These are phyloP conservation scores for Crithidia brevicula DNA, from an alignment of 208 protist species.

Conservation along the genomic window DNA sequence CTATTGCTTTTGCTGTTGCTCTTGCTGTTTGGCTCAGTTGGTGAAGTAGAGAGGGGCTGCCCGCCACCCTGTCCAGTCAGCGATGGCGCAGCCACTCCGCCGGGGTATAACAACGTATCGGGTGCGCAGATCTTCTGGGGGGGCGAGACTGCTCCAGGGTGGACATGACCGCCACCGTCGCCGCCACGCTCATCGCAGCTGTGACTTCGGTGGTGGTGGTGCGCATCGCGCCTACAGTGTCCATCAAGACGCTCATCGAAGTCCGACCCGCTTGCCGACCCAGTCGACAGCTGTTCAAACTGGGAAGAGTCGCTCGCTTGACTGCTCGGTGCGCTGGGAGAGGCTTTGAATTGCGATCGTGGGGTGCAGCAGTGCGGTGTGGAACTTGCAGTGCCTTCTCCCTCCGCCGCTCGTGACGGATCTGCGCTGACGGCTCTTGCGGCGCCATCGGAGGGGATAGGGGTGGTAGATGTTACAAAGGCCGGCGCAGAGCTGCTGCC, in stretches of 20 bases:
- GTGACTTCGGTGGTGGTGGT: too few species aligned
- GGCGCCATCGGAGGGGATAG: not conserved
- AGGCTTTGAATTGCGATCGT: not conserved
- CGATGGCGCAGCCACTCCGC: not conserved
- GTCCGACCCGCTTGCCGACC: not conserved
- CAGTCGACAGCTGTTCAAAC: not conserved
- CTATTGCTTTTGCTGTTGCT: too few species aligned
- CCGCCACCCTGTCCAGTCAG: not conserved
- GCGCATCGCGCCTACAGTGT: not conserved
- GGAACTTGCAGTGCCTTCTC: not conserved
- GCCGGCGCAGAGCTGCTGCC: too few species aligned
- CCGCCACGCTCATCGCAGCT: too few species aligned
- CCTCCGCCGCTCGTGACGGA: not conserved
- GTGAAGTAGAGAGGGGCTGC: too few species aligned
- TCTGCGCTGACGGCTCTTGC: not conserved
- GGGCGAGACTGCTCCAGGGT: slow-evolving; percentile 3
- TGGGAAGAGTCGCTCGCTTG: not conserved
- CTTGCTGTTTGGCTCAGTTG: too few species aligned
- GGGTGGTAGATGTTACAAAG: not conserved
- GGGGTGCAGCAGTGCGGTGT: not conserved
- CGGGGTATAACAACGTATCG: not conserved
- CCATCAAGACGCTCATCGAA: slow-evolving; percentile 7
- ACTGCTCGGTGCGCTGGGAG: not conserved
- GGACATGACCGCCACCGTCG: too few species aligned
- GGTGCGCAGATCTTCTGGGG: not conserved